Evolutionary conservation across 2,329 filamentous ascomycete species (phyloP), one percentile per base, ranked within the genome.

Genomic region (Penicillium hesseltinei): DNA sequence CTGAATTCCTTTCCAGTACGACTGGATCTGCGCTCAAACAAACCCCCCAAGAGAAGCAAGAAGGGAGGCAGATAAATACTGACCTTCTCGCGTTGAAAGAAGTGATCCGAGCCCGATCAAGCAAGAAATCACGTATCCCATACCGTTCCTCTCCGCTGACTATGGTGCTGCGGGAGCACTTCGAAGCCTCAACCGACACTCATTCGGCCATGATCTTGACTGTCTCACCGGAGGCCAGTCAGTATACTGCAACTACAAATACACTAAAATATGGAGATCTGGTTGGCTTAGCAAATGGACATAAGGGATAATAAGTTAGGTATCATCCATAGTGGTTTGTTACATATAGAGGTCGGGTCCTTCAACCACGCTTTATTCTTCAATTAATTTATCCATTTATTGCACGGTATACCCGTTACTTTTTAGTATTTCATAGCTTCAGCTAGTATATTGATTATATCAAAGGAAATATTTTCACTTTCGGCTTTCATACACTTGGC

Each of bases 61-160:
- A 79, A 61, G 73, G 76, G 0, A 62, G 74, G 8, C 76, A 80
- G 62, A 80, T 80, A 56, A 81, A 80, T 35, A 71, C 73, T 0
- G 78, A 80, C 61, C 66, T 80, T 5, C 71, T 81, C 9, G 73
- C 77, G 0, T 62, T 80, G 48, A 80, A 80, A 57, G 77, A 80
- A 52, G 78, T 80, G 4, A 78, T 80, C n/a, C 68, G 78, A 1
- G 76, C 78, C 2, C 69, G 74, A 52, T 66, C 75, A 0, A 54
- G 52, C 23, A 67, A 66, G n/a, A 66, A 73, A 49, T 13, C 61
- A 2, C 65, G 75, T 2, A 76, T 79, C 35, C 77, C 76, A 0
- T 80, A 74, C 59, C 68, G 76, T 45, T 75, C 75, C 1, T 78
- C 75, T 8, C 67, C 75, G 0, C 58, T 80, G 60, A 80, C 77